Base-by-base conservation (phyloP, 768 basidiomycete genomes). In the Boletus edulis region DNA sequence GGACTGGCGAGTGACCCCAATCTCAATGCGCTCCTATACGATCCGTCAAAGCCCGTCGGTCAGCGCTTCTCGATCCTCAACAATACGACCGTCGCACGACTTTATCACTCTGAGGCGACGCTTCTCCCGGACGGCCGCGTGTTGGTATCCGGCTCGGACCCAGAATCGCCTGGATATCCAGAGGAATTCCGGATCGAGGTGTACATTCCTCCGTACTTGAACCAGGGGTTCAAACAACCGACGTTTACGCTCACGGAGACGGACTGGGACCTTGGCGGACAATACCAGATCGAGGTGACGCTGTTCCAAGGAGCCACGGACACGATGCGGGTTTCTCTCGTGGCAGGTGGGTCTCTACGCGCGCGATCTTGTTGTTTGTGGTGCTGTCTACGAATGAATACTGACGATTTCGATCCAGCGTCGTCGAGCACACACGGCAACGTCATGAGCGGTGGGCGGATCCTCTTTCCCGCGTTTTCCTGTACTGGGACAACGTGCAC, bases 161-260 rank as follows among this genome's bases (percentile, higher is more conserved):
- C 86, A 27, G 68, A 67, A 15, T 51, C 73, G 10, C 50, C 58
- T 51, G 76, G 73, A 35, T 87, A 83, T 62, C 83, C 85, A 0
- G 85, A 94, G 59, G 91, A 95, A 66, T 86, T 91, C 72, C 81
- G 92, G 13, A 80, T 80, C 59, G 79, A 88, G 67, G 84, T 87
- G 24, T 97, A 96, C 73, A 80, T 89, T 62, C 96, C 96, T 7
- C 91, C 89, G 15, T 98, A 96, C 71, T 79, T 92, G 56, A 83
- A 73, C 57, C 71, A 81, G 58, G 87, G 87, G 11, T 71, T 78
- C 57, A 67, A 59, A 6, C 87, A 86, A 54, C 94, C 89, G 0
- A 74, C 71, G 39, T 87, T 84, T 67, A 82, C 76, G 20, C 75
- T 89, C 41, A 59, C 76, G 0, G 66, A 75, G 52, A 81, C 76